Base-by-base conservation (phyloP, 371 early-diverging fungal species). In the Mortierella sp. region DNA sequence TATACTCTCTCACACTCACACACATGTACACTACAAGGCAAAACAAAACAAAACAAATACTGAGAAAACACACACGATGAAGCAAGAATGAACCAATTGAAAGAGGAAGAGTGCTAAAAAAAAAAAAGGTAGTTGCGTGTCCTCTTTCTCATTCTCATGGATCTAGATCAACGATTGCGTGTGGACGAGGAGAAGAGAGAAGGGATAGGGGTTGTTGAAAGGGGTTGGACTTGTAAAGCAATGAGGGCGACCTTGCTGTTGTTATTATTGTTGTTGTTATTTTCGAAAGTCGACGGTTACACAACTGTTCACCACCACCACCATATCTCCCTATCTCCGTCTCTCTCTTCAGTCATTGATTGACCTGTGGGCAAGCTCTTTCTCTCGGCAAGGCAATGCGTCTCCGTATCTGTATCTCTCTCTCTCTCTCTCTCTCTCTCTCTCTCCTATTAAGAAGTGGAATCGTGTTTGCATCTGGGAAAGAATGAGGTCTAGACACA, bases 201-300 rank as follows among this genome's bases (percentile, higher is more conserved):
- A 21, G 38, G 11, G 10, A 68, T 14, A 9, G 4, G 2, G 31
- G 21, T 10, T 10, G 31, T 26, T n/a, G 21, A 38, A 55, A 34
- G 38, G 13, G 34, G 34, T 63, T 34, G 34, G 34, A 34, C 63
- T 34, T 14, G 38, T 19, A 38, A 63, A 63, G 65, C 7, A 14
- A 6, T 1, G 55, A 58, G 9, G 11, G 60, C 31, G 31, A 19
- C 5, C 3, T 38, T 38, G 42, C 3, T 38, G 42, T 38, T 38
- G 5, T 38, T 38, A 38, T 38, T 38, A 38, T 38, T 38, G n/a
- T 38, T 38, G n/a, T 26, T 24, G 31, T 65, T 65, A 34, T 65
- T 65, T 38, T 65, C 11, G 63, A 34, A 31, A 60, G 63, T 63
- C 63, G 63, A 34, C 63, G 68, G 68, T 68, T 68, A 68, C 42